Conservation (phyloP, 2,329 filamentous ascomycete genomes). For the Phialophora expanda region DNA sequence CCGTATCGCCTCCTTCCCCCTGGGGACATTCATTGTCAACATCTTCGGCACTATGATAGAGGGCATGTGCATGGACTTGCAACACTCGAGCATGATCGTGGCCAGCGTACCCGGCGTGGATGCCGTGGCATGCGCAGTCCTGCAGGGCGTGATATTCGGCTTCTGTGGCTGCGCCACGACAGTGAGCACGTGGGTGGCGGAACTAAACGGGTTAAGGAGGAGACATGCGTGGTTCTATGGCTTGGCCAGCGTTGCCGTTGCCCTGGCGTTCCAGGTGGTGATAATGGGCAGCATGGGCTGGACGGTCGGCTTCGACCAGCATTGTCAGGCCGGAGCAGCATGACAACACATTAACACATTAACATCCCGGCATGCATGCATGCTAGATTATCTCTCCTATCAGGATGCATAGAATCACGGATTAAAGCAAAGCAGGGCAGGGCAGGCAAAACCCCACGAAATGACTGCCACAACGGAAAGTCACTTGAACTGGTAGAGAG, state of each 20-base stretch:
- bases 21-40: constrained; percentile 82
- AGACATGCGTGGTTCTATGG: constrained; percentile 72
- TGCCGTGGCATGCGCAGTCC: constrained; percentile 62
- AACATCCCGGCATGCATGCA: too few species aligned
- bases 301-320: constrained; percentile 58
- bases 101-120: background rate
- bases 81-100: constrained; percentile 53
- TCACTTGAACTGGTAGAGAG: too few species aligned
- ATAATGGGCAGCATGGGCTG: constrained; percentile 78
- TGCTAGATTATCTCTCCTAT: too few species aligned
- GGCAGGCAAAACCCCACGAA: too few species aligned
- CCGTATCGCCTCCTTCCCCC: constrained; percentile 67
- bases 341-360: too few species aligned
- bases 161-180: constrained; percentile 70
- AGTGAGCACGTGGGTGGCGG: constrained; percentile 66
- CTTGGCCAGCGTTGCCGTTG: constrained; percentile 62
- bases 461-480: too few species aligned
- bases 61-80: constrained; percentile 75
- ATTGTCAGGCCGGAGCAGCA: background rate
- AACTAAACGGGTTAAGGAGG: constrained; percentile 58
- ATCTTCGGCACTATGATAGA: constrained; percentile 72
- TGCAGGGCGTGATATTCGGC: constrained; percentile 66
- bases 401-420: too few species aligned
- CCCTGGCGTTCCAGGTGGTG: constrained; percentile 65
- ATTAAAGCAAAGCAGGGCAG: too few species aligned